Evolutionary conservation across 2,329 filamentous ascomycete species (phyloP), one percentile per base, ranked within the genome.

Genomic region (Epichloe elymi): DNA sequence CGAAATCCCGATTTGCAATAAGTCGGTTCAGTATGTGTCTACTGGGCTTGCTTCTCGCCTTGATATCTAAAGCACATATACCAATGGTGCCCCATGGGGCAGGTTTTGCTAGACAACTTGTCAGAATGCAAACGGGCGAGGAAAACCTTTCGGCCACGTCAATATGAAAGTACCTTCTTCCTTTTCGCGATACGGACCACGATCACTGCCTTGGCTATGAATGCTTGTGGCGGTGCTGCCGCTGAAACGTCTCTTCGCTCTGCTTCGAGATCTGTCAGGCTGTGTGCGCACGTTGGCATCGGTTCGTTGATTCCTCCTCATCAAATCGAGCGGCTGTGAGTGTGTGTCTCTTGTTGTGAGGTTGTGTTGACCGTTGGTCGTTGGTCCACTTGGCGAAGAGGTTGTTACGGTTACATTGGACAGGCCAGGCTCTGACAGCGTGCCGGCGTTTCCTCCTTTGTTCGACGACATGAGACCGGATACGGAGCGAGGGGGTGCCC

Each of bases 41-140:
- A 63, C 91, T 96, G 1, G 93, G 93, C 68, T 97, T 97, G 74
- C 90, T 96, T 61, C 93, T 80, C 37, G 93, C 93, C 71, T 98
- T 98, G 59, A 91, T 80, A 69, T 98, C 93, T 53, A 98, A 74
- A 20, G 93, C 94, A 66, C 93, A 98, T 10, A 98, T 88, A 49
- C 93, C 93, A 62, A 98, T 95, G 46, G 82, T 74, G 42, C 81
- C 81, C 65, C 73, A 77, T 2, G 78, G 75, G 4, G 79, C 74
- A 10, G 79, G 77, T 64, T 80, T 83, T 30, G 65, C 69, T 73
- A 44, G 51, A 51, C 52, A 53, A 47, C 35, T 45, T 39, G 59
- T 71, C 57, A 69, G 67, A 54, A 44, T 33, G 12, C 37, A 23
- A 12, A 26, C 17, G 33, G 17, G 30, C 44, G 15, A 33, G 6